Evolutionary conservation across 352 stramenopile species (phyloP).

Genomic region (Phytophthora aleatoria): DNA sequence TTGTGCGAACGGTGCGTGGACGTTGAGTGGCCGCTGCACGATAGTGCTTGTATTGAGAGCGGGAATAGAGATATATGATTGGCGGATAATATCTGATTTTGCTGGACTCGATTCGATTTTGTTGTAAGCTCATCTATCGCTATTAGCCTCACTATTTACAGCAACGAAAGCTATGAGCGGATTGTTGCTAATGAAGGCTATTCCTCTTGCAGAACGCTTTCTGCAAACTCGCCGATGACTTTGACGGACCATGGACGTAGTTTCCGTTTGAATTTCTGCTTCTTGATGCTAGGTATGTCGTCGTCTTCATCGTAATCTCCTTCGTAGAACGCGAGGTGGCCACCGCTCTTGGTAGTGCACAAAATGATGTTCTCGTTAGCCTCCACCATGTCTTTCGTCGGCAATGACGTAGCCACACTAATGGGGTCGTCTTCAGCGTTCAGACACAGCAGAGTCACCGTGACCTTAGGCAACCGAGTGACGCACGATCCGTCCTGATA

Average conservation of each 20-base stretch:
- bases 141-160: too few relatives aligned
- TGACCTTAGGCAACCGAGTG: constrained; percentile 38
- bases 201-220: constrained; percentile 26
- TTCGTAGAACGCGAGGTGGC: constrained; percentile 57
- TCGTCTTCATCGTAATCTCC: constrained; percentile 18
- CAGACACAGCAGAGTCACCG: constrained; percentile 53
- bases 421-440: constrained; percentile 64
- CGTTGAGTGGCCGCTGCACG: constrained; percentile 37
- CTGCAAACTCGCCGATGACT: constrained; percentile 46
- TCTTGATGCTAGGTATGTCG: not conserved
- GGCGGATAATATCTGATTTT: not conserved
- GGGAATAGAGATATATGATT: constrained; percentile 5
- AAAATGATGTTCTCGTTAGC: constrained; percentile 56
- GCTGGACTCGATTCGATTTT: too few relatives aligned
- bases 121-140: too few relatives aligned
- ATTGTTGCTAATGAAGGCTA: too few relatives aligned
- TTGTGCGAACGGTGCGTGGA: constrained; percentile 11
- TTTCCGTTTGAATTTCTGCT: constrained; percentile 16
- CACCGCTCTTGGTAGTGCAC: constrained; percentile 50
- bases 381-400: constrained; percentile 32
- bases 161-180: too few relatives aligned
- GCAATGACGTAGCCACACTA: constrained; percentile 36
- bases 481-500: constrained; percentile 51
- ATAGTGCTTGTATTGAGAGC: constrained; percentile 22
- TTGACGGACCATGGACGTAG: constrained; percentile 42